phyloP scores from a whole-genome alignment of 169 alveolate species.

The Plasmodium malariae region DNA sequence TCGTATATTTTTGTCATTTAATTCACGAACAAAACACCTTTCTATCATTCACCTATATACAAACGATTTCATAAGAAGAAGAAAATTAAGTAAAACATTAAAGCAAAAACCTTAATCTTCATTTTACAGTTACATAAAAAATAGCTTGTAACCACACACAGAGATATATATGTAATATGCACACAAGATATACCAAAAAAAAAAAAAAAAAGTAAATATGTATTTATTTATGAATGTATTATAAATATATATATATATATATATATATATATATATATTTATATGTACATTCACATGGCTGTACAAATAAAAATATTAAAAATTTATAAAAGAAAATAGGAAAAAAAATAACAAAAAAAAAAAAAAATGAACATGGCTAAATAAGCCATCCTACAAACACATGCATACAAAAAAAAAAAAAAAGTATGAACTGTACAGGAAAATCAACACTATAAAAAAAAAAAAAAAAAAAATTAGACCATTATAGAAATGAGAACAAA shows the following conservation, averaged over 20 bases:
- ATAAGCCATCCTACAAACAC: conserved; percentile 31
- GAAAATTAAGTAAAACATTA: conserved; percentile 8
- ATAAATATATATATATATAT: background rate
- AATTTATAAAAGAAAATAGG: background rate
- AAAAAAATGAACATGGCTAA: background rate
- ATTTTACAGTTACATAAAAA: background rate
- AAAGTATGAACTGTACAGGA: conserved; percentile 21
- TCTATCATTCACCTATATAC: background rate
- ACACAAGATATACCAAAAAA: conserved; percentile 15
- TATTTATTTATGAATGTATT: background rate
- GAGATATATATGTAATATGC: conserved; percentile 19
- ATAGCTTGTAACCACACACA: background rate
- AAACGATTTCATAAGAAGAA: background rate
- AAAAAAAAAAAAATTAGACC: conserved; percentile 5
- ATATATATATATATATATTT: background rate
- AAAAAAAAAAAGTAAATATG: background rate
- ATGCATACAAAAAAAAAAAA: conserved; percentile 53
- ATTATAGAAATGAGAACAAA: conserved; percentile 1
- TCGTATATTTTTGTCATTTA: background rate
- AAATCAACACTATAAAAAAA: conserved; percentile 25
- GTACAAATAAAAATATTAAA: conserved; percentile 1
- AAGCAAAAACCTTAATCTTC: background rate
- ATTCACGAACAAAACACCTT: conserved; percentile 2
- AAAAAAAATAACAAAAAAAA: conserved; percentile 29
- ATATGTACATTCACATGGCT: background rate